Base-by-base conservation (phyloP, 176 grass and related monocot species). In the Thalia dealbata region DNA sequence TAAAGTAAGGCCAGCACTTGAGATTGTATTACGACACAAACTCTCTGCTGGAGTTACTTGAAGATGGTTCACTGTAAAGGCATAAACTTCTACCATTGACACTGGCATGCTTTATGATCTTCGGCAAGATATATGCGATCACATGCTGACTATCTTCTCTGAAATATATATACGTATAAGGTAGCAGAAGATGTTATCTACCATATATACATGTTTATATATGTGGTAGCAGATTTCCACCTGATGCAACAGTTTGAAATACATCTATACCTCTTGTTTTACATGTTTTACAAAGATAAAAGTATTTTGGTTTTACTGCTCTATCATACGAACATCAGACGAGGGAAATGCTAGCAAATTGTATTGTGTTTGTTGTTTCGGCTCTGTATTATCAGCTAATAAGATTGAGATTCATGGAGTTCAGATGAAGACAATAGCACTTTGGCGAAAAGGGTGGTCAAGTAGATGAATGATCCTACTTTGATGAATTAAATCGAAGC, bases 41-140 rank as follows among this genome's bases (percentile, higher is more conserved):
- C 32, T 38, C 3, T 38, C 78, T 44, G 72, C 3, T 84, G 87
- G 0, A 69, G 87, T 80, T 90, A 95, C 80, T 38, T 38, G 32
- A 38, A 52, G 38, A 52, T 52, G 50, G 15, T 13, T 2, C 15
- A 52, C 50, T 38, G 15, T 52, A 12, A 52, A 52, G 50, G 14
- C 14, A 52, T 12, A 12, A 52, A 12, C 50, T 52, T 52, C 15
- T 52, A 52, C 18, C 51, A 52, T 52, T 14, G 3, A 6, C 16
- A 3, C 6, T 0, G 4, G 11, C 16, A 18, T 52, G 51, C 6
- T 52, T 14, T 16, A 52, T 52, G 51, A 52, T 14, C 51, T 52
- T 14, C 16, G 14, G 51, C 51, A 52, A 52, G 51, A 52, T 52
- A 16, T 52, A 3, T 52, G 18, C 4, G 51, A 52, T 16, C 51